Evolutionary conservation across 768 basidiomycete genomes (phyloP).

Genomic region (Suillus paluster): DNA sequence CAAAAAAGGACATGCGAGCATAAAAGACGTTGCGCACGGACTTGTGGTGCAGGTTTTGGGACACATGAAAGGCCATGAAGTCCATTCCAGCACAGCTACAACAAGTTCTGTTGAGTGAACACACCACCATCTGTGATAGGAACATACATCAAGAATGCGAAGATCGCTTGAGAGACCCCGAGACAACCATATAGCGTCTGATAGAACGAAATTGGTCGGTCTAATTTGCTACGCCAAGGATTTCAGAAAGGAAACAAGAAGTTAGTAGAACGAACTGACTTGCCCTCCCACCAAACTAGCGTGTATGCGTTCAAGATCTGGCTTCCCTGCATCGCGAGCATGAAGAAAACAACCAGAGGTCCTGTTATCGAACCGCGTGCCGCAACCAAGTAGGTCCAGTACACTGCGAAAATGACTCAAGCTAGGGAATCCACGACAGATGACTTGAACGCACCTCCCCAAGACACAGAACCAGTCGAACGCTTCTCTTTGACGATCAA

Average conservation of each 20-base stretch:
- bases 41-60: constrained; percentile 62
- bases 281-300: constrained; percentile 73
- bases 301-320: constrained; percentile 68
- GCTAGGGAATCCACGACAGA: neutral
- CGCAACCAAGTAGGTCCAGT: constrained; percentile 59
- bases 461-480: constrained; percentile 62
- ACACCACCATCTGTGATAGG: neutral
- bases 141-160: constrained; percentile 61
- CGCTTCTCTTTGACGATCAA: constrained; percentile 69
- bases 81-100: constrained; percentile 57
- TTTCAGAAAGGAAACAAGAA: neutral
- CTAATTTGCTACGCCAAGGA: constrained; percentile 43
- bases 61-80: constrained; percentile 60
- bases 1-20: constrained; percentile 80
- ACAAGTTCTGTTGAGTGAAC: neutral
- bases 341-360: constrained; percentile 54
- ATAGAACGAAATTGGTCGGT: constrained; percentile 59
- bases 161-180: constrained; percentile 58
- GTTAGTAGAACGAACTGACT: constrained; percentile 41
- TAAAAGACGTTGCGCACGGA: constrained; percentile 62
- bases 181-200: constrained; percentile 66
- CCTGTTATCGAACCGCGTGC: constrained; percentile 53
- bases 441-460: constrained; percentile 40
- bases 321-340: constrained; percentile 62
- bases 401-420: constrained; percentile 42